Evolutionary conservation across 1,284 basidiomycete genomes (phyloP), one percentile per base, ranked within the genome.

Genomic region (Melampsora abietis-canadensis): DNA sequence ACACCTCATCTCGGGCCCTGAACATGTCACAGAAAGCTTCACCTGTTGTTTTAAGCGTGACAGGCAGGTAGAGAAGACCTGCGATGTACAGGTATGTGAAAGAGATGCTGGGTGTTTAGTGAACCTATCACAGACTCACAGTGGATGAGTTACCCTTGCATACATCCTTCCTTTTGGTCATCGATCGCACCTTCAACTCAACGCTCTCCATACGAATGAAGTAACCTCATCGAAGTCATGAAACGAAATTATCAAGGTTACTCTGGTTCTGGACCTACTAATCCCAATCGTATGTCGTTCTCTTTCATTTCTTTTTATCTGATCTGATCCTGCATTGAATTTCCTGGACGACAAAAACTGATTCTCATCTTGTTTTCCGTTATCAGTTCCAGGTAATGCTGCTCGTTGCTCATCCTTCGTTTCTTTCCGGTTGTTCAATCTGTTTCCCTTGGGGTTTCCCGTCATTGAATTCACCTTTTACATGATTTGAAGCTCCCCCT

Each of bases 221-320:
- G 6, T 40, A 12, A 8, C 12, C 37, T 40, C 10, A 12, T 40
- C 37, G 5, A 40, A 40, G 37, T 30, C 70, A 74, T 66, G 63
- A 74, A 74, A 37, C 62, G 70, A 59, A 74, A 27, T 63, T 74
- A 66, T 60, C 72, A 74, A 51, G 72, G 72, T 37, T 74, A 60
- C 64, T 59, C 72, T 61, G 64, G 64, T 10, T 40, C 63, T 30
- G 68, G 61, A 14, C 64, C 51, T n/a, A 24, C 64, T 30, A 74
- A 66, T 40, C 69, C 47, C 19, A 73, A 73, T 59, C 64, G 72
- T 74, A 6, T 34, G 72, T 6, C 51, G 10, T 4, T 54, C 51
- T 61, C 3, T 61, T 27, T 66, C 17, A 31, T 15, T 44, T 6
- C 30, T 40, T 19, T 12, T 17, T 15, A 30, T 66, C 19, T 57